Percentiles rank a stretch among this genome's conserved stretches.
phyloP scores from a whole-genome alignment of 139 green algal genomes.

The Chlorella sp. region DNA sequence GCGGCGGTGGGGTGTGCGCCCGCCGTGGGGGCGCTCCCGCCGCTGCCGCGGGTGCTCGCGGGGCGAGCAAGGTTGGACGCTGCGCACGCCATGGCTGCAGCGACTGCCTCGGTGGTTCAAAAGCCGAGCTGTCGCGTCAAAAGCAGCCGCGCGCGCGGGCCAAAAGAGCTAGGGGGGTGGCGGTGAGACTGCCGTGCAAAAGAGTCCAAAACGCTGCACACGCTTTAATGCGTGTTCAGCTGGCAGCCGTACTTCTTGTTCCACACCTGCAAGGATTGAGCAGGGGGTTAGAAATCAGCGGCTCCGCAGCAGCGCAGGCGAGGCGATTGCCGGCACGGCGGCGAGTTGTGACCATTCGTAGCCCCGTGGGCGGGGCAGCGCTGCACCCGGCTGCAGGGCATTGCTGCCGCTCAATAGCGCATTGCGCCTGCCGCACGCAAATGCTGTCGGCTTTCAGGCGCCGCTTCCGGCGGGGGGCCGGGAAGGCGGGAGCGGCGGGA shows the following conservation, averaged over 20 bases:
- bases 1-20: too few relatives aligned
- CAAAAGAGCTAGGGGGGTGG: slow-evolving; percentile 25
- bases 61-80: background rate
- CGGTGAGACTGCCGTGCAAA: slow-evolving; percentile 30
- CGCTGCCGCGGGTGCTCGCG: background rate
- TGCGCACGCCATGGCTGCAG: slow-evolving; percentile 8
- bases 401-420: background rate
- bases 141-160: background rate
- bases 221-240: slow-evolving; percentile 41
- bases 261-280: slow-evolving; percentile 29
- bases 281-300: background rate
- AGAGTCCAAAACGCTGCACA: slow-evolving; percentile 39
- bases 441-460: background rate
- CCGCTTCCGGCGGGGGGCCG: background rate
- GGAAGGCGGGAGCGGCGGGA: background rate
- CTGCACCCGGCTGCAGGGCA: background rate
- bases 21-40: background rate
- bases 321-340: background rate
- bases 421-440: background rate
- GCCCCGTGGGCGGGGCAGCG: background rate
- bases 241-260: slow-evolving; percentile 55
- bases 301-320: background rate
- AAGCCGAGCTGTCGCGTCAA: background rate
- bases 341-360: background rate
- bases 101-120: background rate